phyloP scores from a whole-genome alignment of 2,329 filamentous ascomycete species.

The Alternaria brassicicola region DNA sequence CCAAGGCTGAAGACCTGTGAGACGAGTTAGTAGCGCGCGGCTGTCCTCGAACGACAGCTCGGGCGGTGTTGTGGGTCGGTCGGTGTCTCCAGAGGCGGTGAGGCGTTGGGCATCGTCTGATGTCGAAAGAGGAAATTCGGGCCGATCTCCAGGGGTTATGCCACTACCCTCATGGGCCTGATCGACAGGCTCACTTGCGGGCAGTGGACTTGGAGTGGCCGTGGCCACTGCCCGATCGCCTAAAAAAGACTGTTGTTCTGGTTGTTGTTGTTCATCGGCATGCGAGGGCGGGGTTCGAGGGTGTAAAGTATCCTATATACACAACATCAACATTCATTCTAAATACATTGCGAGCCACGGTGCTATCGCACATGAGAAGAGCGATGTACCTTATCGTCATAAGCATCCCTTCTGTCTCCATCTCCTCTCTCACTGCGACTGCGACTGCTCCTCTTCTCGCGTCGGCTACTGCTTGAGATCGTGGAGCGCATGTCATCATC shows the following conservation, averaged over 20 bases:
- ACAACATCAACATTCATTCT: slow-evolving; percentile 42
- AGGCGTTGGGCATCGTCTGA: slow-evolving; percentile 33
- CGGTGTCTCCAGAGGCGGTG: slow-evolving; percentile 24
- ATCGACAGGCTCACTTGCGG: slow-evolving; percentile 46
- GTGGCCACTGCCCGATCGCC: slow-evolving; percentile 65
- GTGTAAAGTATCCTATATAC: slow-evolving; percentile 39
- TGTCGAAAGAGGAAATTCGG: slow-evolving; percentile 38
- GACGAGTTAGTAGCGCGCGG: slow-evolving; percentile 40
- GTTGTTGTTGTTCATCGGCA: slow-evolving; percentile 38
- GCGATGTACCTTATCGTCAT: slow-evolving; percentile 48
- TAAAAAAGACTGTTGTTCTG: slow-evolving; percentile 67
- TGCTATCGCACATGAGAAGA: slow-evolving; percentile 39
- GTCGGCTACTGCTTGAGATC: slow-evolving; percentile 42
- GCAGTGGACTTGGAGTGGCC: slow-evolving; percentile 51
- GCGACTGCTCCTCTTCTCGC: slow-evolving; percentile 52
- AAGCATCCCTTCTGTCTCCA: slow-evolving; percentile 43
- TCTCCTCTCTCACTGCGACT: slow-evolving; percentile 45
- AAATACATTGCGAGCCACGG: slow-evolving; percentile 35
- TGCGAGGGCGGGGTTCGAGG: slow-evolving; percentile 33
- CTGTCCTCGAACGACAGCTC: slow-evolving; percentile 40
- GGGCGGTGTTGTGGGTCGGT: slow-evolving; percentile 42
- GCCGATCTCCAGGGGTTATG: slow-evolving; percentile 43
- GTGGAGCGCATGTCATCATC: slow-evolving; percentile 47
- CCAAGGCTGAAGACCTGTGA: slow-evolving; percentile 46
- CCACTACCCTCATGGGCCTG: slow-evolving; percentile 31